Evolutionary conservation across 2,329 filamentous ascomycete genomes (phyloP), one percentile per base, ranked within the genome.

Genomic region (Pseudocercospora cruenta): DNA sequence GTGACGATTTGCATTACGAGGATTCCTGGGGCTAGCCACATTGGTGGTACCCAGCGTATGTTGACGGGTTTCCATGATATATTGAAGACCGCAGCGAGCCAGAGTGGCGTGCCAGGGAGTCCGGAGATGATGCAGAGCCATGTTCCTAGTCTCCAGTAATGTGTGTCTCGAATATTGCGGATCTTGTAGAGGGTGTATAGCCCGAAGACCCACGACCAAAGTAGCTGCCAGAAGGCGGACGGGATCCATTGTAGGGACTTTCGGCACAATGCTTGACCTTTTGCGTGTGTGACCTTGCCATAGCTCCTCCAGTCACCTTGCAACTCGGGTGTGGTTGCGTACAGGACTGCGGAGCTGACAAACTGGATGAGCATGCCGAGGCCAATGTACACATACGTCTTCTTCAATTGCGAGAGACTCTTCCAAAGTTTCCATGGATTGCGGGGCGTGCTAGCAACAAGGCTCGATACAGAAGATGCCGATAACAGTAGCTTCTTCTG

Each of bases 61-160:
- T 89, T 88, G 62, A 73, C 69, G 2, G 68, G 68, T 60, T 70
- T 72, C 63, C 85, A 83, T 2, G 81, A 81, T 65, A 86, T 83
- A 14, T 87, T 78, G 62, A 86, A 88, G 24, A 88, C 77, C 39
- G 79, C 81, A 47, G 79, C 78, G 43, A 91, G 82, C 88, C 88
- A 91, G 79, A 91, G 83, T 0, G 89, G 89, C 8, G 88, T 86
- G 22, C 88, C 88, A 63, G 85, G 88, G 21, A 91, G 82, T 78
- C 79, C 80, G 49, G 81, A 78, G 62, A 85, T 63, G 59, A 83
- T 78, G 62, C 82, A 82, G 45, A 82, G 74, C 47, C 87, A 85
- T 33, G 88, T 91, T 74, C 90, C 88, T 5, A 85, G 73, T 10
- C 88, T 82, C 89, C 89, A 91, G 63, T 88, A 86, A 71, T 90